Conservation (phyloP, 2,329 filamentous ascomycete species). For the Fusarium fujikuroi region DNA sequence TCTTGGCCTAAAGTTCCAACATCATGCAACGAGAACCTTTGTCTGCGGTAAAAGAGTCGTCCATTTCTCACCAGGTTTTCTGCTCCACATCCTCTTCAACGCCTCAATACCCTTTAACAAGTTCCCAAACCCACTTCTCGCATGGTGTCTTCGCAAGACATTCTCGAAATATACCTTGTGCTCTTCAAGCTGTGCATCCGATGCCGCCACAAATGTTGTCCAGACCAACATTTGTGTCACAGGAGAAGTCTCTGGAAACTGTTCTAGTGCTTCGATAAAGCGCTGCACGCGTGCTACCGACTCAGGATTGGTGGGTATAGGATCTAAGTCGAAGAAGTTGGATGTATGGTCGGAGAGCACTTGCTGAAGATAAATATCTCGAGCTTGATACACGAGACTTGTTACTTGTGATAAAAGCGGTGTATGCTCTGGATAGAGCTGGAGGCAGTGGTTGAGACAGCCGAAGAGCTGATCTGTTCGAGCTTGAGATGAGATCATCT, state of each 20-base stretch:
- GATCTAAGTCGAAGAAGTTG: conserved; percentile 13
- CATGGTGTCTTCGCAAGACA: conserved; percentile 26
- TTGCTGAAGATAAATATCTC: conserved; percentile 85
- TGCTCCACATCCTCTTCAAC: conserved; percentile 39
- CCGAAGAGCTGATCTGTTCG: conserved; percentile 37
- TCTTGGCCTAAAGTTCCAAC: fast-evolving
- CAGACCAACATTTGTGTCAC: conserved; percentile 44
- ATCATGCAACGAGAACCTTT: conserved; percentile 45
- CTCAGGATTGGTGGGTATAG: not conserved
- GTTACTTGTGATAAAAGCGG: conserved; percentile 78
- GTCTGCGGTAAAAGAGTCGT: conserved; percentile 39
- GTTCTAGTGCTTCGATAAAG: conserved; percentile 39
- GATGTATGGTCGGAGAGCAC: conserved; percentile 47
- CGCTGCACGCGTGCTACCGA: conserved; percentile 39
- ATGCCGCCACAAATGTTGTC: conserved; percentile 44
- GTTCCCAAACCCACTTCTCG: conserved; percentile 41
- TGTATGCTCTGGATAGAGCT: conserved; percentile 80
- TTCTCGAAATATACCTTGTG: conserved; percentile 42
- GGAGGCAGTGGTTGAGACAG: conserved; percentile 50
- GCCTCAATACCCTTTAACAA: conserved; percentile 38
- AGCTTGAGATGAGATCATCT: conserved; percentile 39
- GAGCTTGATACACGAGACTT: conserved; percentile 87
- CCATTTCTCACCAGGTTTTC: conserved; percentile 40
- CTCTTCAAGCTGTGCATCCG: conserved; percentile 39
- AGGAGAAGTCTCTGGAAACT: conserved; percentile 31